phyloP scores from a whole-genome alignment of 495 filamentous ascomycete genomes.

The Monascus purpureus region DNA sequence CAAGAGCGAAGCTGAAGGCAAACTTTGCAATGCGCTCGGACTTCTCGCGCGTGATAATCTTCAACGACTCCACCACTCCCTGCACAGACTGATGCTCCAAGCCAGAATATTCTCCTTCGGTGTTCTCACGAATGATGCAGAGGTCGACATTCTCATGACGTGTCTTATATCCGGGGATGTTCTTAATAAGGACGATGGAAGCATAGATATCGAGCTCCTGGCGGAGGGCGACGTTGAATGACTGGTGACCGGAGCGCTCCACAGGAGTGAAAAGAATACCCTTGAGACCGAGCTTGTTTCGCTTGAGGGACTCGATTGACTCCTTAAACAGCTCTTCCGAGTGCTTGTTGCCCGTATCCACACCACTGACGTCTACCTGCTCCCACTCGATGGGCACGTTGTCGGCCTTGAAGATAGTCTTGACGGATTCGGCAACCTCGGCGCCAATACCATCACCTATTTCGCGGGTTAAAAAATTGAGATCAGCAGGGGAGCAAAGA shows the following conservation, averaged over 20 bases:
- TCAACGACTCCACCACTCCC: constrained; percentile 96
- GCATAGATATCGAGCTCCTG: constrained; percentile 99
- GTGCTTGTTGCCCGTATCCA: constrained; percentile 74
- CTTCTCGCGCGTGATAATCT: constrained; percentile 98
- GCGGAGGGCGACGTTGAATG: constrained; percentile 96
- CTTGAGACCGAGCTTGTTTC: constrained; percentile 97
- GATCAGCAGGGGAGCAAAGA: too few relatives aligned
- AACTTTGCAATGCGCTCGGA: constrained; percentile 98
- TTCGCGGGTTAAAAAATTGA: too few relatives aligned
- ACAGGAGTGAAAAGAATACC: constrained; percentile 94
- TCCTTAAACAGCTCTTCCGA: constrained; percentile 90
- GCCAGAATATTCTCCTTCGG: constrained; percentile 97
- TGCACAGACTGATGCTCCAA: constrained; percentile 96
- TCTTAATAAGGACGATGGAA: constrained; percentile 95
- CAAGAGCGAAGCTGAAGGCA: constrained; percentile 91
- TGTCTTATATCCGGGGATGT: constrained; percentile 95
- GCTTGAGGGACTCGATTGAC: constrained; percentile 83
- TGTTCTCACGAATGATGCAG: constrained; percentile 99
- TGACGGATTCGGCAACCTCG: constrained; percentile 94
- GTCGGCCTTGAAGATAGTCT: constrained; percentile 98
- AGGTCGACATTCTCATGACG: constrained; percentile 94
- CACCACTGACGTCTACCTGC: constrained; percentile 89
- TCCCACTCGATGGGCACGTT: constrained; percentile 98
- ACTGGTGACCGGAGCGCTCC: constrained; percentile 92
- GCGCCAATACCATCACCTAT: constrained; percentile 91